A percentile compares a stretch with the other conserved stretches of the same genome.
Evolutionary conservation across 331 rosid genomes (phyloP).

Genomic region (Pyracantha coccinea): DNA sequence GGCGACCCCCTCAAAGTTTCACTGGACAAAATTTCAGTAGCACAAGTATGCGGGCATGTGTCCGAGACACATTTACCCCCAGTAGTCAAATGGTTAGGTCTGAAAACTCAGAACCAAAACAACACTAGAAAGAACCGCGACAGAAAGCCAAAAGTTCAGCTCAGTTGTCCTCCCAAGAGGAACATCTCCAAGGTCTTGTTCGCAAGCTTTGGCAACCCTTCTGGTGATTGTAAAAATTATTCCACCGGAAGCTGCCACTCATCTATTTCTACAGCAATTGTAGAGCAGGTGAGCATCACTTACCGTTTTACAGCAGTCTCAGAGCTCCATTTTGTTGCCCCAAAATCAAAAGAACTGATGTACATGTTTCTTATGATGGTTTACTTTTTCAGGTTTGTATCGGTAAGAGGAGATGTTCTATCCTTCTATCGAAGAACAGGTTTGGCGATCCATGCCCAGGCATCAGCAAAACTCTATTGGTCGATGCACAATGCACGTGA

Average conservation of each 20-base stretch:
- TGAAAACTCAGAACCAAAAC: not conserved
- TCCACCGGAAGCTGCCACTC: constrained; percentile 35
- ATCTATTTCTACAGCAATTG: constrained; percentile 16
- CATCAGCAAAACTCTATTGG: constrained; percentile 28
- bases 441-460: constrained; percentile 45
- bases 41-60: constrained; percentile 25
- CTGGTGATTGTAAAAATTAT: constrained; percentile 29
- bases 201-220: constrained; percentile 44
- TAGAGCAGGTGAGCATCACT: constrained; percentile 24
- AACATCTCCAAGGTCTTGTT: constrained; percentile 31
- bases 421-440: constrained; percentile 14
- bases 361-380: not conserved
- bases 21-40: constrained; percentile 23
- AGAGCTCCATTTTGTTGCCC: not conserved
- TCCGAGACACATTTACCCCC: constrained; percentile 31
- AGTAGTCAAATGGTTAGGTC: constrained; percentile 21
- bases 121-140: not conserved
- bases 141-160: constrained; percentile 8
- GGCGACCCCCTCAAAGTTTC: constrained; percentile 44
- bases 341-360: not conserved
- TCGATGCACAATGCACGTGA: constrained; percentile 37
- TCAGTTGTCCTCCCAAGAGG: constrained; percentile 28
- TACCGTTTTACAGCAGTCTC: not conserved
- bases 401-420: constrained; percentile 31
- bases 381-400: constrained; percentile 34